A percentile compares a stretch with the other conserved stretches of the same genome.
Evolutionary conservation across 805 yeast genomes (phyloP).

Genomic region (Brettanomyces anomalus): DNA sequence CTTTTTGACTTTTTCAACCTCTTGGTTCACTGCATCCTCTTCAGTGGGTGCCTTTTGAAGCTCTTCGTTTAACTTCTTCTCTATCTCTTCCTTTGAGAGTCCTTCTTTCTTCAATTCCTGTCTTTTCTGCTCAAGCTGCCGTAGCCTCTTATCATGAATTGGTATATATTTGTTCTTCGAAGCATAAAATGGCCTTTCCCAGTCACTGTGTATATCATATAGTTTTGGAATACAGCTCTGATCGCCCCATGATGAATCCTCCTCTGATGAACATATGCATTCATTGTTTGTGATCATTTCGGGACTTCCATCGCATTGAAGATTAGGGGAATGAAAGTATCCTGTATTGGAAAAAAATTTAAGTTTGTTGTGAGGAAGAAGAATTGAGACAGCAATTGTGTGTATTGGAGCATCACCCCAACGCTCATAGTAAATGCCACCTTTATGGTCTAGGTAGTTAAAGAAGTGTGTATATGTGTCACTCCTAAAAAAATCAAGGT

Average conservation of each 20-base stretch:
- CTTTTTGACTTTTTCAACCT: background rate
- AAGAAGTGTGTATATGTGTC: slow-evolving; percentile 48
- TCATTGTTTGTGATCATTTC: slow-evolving; percentile 35
- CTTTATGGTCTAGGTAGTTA: slow-evolving; percentile 45
- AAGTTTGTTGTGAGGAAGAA: slow-evolving; percentile 20
- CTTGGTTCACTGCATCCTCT: background rate
- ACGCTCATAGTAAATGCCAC: slow-evolving; percentile 60
- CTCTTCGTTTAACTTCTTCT: background rate
- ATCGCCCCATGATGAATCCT: slow-evolving; percentile 42
- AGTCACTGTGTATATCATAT: slow-evolving; percentile 23
- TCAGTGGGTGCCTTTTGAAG: background rate
- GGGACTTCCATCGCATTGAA: slow-evolving; percentile 49
- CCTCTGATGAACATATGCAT: slow-evolving; percentile 41
- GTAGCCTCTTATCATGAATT: slow-evolving; percentile 16
- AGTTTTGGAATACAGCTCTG: slow-evolving; percentile 42
- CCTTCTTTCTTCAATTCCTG: slow-evolving; percentile 3
- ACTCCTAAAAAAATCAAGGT: slow-evolving; percentile 47
- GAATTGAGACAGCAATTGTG: slow-evolving; percentile 22
- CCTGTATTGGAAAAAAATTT: slow-evolving; percentile 41
- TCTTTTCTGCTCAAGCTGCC: slow-evolving; percentile 8
- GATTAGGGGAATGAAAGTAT: slow-evolving; percentile 46
- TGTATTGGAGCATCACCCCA: slow-evolving; percentile 44
- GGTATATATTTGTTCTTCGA: slow-evolving; percentile 18
- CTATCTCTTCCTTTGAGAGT: background rate
- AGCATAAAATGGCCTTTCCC: slow-evolving; percentile 21